Evolutionary conservation across 306 rosid species (phyloP).

Genomic region (Begonia masoniana): DNA sequence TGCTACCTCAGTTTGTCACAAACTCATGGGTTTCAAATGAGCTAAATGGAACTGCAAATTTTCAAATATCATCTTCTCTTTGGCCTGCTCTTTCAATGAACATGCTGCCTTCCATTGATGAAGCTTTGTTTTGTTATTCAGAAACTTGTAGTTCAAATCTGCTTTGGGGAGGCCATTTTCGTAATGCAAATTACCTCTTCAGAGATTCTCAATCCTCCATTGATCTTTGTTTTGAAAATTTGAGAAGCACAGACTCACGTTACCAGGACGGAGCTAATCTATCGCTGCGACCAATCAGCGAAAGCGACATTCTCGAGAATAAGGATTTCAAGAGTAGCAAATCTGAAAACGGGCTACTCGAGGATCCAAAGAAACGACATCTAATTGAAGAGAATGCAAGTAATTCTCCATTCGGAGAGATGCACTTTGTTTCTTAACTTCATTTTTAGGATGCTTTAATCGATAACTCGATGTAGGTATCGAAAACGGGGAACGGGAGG

Average conservation of each 20-base stretch:
- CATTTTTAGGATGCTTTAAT: not conserved
- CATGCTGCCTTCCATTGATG: slow-evolving; percentile 14
- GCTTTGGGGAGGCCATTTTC: slow-evolving; percentile 15
- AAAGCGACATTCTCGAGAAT: slow-evolving; percentile 11
- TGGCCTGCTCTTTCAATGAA: slow-evolving; percentile 27
- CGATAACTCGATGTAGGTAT: slow-evolving; percentile 18
- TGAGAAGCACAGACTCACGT: slow-evolving; percentile 9
- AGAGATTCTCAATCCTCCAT: slow-evolving; percentile 18
- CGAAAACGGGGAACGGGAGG: slow-evolving; percentile 26
- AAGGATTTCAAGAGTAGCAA: slow-evolving; percentile 13
- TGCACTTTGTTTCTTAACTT: not conserved
- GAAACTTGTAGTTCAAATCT: slow-evolving; percentile 13
- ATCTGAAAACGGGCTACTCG: slow-evolving; percentile 6
- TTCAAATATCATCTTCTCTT: slow-evolving; percentile 20
- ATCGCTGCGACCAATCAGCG: slow-evolving; percentile 22
- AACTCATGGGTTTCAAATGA: slow-evolving; percentile 6
- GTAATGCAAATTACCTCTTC: slow-evolving; percentile 12
- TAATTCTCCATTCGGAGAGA: not conserved
- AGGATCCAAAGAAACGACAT: slow-evolving; percentile 36
- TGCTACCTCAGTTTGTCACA: slow-evolving; percentile 26
- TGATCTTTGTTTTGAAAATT: slow-evolving; percentile 25
- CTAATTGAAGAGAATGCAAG: slow-evolving; percentile 36
- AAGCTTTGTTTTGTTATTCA: slow-evolving; percentile 25
- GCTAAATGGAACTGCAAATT: slow-evolving; percentile 5
- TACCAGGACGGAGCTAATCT: slow-evolving; percentile 14